A percentile compares a stretch with the other conserved stretches of the same genome.
Conservation (phyloP, 2,329 filamentous ascomycete genomes). For the Neofusicoccum cordaticola region DNA sequence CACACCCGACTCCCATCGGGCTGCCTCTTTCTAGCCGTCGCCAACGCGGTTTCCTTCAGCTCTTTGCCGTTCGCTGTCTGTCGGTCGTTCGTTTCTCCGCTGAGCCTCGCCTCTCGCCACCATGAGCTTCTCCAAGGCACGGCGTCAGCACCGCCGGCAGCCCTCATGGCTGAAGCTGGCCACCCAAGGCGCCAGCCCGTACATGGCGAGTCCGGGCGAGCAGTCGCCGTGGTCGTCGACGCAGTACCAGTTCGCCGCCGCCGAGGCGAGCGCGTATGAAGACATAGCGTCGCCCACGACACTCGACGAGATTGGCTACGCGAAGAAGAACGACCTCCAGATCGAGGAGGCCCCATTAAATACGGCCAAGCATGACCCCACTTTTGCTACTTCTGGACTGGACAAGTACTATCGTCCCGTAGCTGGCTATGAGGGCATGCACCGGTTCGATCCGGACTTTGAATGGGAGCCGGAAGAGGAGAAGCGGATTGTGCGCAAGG, state of each 20-base stretch:
- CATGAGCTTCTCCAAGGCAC: constrained; percentile 6
- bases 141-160: constrained; percentile 6
- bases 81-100: not conserved
- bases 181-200: not conserved
- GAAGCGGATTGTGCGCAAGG: constrained; percentile 53
- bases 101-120: not conserved
- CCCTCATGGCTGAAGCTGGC: constrained; percentile 12
- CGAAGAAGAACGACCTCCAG: constrained; percentile 15
- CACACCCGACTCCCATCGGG: not conserved
- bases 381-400: constrained; percentile 36
- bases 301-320: not conserved
- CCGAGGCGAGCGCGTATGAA: constrained; percentile 12
- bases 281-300: constrained; percentile 15
- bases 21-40: not conserved
- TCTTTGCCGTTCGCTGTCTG: not conserved
- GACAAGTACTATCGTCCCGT: constrained; percentile 49
- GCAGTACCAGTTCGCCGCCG: constrained; percentile 11
- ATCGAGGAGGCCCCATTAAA: not conserved
- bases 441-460: constrained; percentile 58
- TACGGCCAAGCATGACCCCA: not conserved
- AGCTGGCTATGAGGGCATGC: constrained; percentile 57
- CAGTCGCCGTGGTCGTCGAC: constrained; percentile 8
- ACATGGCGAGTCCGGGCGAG: constrained; percentile 1
- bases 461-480: constrained; percentile 59
- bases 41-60: not conserved